These are phyloP conservation scores for Pyrenophora graminea DNA, from an alignment of 2,329 filamentous ascomycete genomes.

Conservation along the genomic window DNA sequence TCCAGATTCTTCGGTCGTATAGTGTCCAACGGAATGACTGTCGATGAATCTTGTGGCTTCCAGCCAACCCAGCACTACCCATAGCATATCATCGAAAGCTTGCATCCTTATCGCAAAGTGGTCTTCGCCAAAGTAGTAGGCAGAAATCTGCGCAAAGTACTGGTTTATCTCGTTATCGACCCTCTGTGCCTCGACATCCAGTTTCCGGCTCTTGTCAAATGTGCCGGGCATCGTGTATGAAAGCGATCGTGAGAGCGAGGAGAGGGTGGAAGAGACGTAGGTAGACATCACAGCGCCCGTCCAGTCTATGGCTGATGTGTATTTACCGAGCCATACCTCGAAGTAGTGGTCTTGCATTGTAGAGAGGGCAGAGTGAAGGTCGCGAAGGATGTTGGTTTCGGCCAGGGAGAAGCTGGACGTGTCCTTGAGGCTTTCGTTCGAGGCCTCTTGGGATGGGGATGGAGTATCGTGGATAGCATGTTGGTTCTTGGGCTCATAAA, in stretches of 20 bases:
- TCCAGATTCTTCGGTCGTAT: conserved; percentile 38
- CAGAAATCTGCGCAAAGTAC: conserved; percentile 76
- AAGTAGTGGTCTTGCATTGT: conserved; percentile 82
- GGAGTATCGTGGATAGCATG: conserved; percentile 8
- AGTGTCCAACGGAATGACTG: conserved; percentile 68
- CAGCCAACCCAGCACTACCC: conserved; percentile 92
- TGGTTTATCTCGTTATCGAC: conserved; percentile 80
- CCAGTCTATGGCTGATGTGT: conserved; percentile 90
- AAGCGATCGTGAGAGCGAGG: conserved; percentile 69
- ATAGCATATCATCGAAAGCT: conserved; percentile 93
- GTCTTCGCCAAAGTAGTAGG: conserved; percentile 88
- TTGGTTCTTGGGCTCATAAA: conserved; percentile 22
- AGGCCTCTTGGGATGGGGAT: neutral
- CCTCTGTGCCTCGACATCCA: conserved; percentile 49
- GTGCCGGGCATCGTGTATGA: conserved; percentile 48
- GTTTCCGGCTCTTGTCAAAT: conserved; percentile 31
- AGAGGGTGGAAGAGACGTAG: conserved; percentile 73
- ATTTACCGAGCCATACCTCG: conserved; percentile 74
- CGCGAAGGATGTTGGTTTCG: conserved; percentile 30
- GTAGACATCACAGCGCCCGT: conserved; percentile 85
- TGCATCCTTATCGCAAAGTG: conserved; percentile 72
- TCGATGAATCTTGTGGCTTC: conserved; percentile 78
- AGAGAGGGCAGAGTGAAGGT: conserved; percentile 62
- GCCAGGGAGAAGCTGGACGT: conserved; percentile 2
- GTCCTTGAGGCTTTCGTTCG: neutral